Conservation (phyloP, 1,139 yeast genomes). For the Wickerhamomyces sp. region DNA sequence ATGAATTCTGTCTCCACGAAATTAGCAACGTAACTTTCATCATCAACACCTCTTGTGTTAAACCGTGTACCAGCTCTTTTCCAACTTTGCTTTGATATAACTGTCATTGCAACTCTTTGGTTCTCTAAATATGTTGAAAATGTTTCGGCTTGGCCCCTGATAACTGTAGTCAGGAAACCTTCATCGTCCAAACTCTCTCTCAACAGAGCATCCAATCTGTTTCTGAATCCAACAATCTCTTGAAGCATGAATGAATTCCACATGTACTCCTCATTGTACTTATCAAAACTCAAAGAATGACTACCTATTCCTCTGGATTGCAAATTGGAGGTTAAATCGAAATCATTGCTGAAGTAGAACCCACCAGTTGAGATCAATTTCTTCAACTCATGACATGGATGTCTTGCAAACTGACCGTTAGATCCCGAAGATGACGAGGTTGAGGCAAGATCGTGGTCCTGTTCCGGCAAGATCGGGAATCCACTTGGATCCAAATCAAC, state of each 20-base stretch:
- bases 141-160: conserved; percentile 92
- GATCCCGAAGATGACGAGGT: no score
- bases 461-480: conserved; percentile 38
- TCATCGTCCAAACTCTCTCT: conserved; percentile 62
- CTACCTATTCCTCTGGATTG: conserved; percentile 62
- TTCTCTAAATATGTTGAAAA: conserved; percentile 45
- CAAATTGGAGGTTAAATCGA: conserved; percentile 79
- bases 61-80: conserved; percentile 93
- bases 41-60: conserved; percentile 93
- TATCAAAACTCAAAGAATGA: conserved; percentile 43
- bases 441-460: conserved; percentile 21
- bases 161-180: conserved; percentile 82
- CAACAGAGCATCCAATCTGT: conserved; percentile 57
- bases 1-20: conserved; percentile 93
- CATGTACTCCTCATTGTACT: conserved; percentile 81
- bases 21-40: conserved; percentile 91
- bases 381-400: conserved; percentile 79
- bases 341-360: conserved; percentile 87
- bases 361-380: conserved; percentile 83
- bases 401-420: conserved; percentile 39
- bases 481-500: conserved; percentile 63
- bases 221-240: conserved; percentile 70
- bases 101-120: conserved; percentile 57
- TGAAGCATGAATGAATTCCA: conserved; percentile 94
- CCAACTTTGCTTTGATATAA: conserved; percentile 92